Percentiles rank a stretch among this genome's conserved stretches.
These are phyloP conservation scores for Penicillium waksmanii DNA, from an alignment of 495 filamentous ascomycete genomes.

Conservation along the genomic window DNA sequence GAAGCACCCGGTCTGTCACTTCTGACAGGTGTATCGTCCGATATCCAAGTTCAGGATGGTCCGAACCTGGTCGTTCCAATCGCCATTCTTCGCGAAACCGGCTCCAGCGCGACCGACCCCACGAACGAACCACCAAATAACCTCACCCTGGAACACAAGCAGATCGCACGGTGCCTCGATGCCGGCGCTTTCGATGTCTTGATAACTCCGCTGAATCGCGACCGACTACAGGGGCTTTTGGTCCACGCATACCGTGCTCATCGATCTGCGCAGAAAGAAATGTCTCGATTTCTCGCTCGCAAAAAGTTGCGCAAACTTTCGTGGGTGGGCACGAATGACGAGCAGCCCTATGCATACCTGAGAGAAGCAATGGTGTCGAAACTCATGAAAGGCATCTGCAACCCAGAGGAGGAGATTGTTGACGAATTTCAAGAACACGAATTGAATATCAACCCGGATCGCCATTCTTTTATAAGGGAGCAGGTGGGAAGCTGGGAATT, in stretches of 20 bases:
- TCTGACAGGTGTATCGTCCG: conserved; percentile 67
- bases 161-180: conserved; percentile 72
- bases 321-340: conserved; percentile 87
- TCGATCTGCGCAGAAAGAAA: conserved; percentile 69
- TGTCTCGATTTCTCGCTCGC: conserved; percentile 64
- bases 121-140: conserved; percentile 44
- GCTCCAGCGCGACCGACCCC: conserved; percentile 31
- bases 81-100: conserved; percentile 59
- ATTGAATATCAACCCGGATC: conserved; percentile 53
- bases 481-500: conserved; percentile 86
- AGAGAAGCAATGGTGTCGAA: conserved; percentile 88
- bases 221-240: conserved; percentile 71
- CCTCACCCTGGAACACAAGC: conserved; percentile 44
- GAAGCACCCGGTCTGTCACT: conserved; percentile 70
- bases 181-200: conserved; percentile 85
- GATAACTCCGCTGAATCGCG: conserved; percentile 70
- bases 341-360: conserved; percentile 86
- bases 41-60: conserved; percentile 69
- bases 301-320: conserved; percentile 80
- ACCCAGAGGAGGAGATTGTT: conserved; percentile 59
- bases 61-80: conserved; percentile 78
- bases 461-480: conserved; percentile 62
- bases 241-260: conserved; percentile 82
- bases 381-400: conserved; percentile 91
- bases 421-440: conserved; percentile 53